Base-by-base conservation (phyloP, 1,284 basidiomycete genomes). In the Pterula multifida region DNA sequence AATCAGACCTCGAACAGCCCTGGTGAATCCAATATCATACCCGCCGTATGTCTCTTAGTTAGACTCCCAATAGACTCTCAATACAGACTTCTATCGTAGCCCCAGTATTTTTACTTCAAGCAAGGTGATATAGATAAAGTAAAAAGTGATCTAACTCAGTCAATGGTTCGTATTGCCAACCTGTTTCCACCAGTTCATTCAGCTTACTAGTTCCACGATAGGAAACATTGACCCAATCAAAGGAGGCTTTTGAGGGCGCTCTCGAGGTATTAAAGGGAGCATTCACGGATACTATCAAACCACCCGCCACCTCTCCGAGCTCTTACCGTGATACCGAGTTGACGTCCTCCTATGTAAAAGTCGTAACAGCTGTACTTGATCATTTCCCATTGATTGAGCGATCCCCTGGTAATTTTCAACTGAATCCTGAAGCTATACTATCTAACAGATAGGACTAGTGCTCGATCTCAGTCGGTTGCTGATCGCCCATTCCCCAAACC, bases 71-170 rank as follows among this genome's bases (percentile, higher is more conserved):
- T 11, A 55, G n/a, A 26, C 49, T 15, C 36, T 26, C 17, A 25
- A 47, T 51, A 24, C 45, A 25, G 11, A 49, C 45, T 42, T 2
- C 13, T 53, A 19, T n/a, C 49, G 15, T 28, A 79, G 79, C 64
- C 68, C 47, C 76, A 73, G 32, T 71, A 73, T 44, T 73, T 93
- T 25, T 70, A 75, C 1, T 96, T 97, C 73, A 87, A 85, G 55
- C 85, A 90, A 68, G 88, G 85, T 13, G 97, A 95, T 63, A 75
- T 96, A n/a, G 61, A 71, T 12, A 90, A 90, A 2, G 91, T 95
- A 73, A 83, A 82, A 60, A 72, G 72, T 32, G 98, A 98, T 68
- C 97, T 21, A 71, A 76, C 49, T 85, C 95, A 61, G 80, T 97
- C 51, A 81, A 94, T 60, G 79, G n/a, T n/a, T n/a, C n/a, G n/a